Evolutionary conservation across 2,329 filamentous ascomycete genomes (phyloP).

Genomic region (Sporothrix schenckii): DNA sequence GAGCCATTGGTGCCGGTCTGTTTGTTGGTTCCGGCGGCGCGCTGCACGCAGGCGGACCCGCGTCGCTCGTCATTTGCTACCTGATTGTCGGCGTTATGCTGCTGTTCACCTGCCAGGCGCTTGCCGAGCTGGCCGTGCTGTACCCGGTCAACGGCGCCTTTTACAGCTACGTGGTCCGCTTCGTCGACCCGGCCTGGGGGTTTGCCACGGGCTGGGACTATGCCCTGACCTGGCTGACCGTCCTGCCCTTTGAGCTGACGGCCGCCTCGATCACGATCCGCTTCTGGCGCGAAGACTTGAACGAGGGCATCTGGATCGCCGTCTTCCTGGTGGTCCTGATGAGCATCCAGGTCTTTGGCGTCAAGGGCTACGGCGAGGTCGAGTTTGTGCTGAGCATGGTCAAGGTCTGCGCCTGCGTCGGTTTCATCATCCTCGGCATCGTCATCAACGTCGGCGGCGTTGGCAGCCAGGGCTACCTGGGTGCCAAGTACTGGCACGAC

Average conservation of each 20-base stretch:
- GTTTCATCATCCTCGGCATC: conserved; percentile 67
- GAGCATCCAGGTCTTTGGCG: conserved; percentile 59
- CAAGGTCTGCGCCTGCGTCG: conserved; percentile 61
- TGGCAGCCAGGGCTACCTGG: conserved; percentile 60
- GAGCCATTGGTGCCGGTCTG: conserved; percentile 59
- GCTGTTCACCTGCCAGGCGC: conserved; percentile 60
- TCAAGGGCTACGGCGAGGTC: conserved; percentile 61
- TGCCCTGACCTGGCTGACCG: conserved; percentile 52
- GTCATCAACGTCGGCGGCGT: conserved; percentile 62
- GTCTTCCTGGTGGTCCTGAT: conserved; percentile 57
- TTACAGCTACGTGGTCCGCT: conserved; percentile 63
- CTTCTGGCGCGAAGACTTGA: conserved; percentile 57
- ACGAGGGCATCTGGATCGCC: conserved; percentile 59
- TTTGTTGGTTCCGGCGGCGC: conserved; percentile 70
- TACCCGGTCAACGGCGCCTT: conserved; percentile 66
- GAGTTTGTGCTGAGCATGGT: conserved; percentile 62
- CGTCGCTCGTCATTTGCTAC: conserved; percentile 54
- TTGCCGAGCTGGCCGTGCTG: conserved; percentile 62
- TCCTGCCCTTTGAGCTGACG: conserved; percentile 58
- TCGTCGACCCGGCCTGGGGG: conserved; percentile 62
- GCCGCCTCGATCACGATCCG: conserved; percentile 58
- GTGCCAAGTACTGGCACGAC: conserved; percentile 62
- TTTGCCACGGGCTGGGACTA: conserved; percentile 61
- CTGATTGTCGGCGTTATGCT: conserved; percentile 61
- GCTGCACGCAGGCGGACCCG: conserved; percentile 63